Evolutionary conservation across 1,284 basidiomycete species (phyloP), one percentile per base, ranked within the genome.

Genomic region (Ceratobasidium sp.): DNA sequence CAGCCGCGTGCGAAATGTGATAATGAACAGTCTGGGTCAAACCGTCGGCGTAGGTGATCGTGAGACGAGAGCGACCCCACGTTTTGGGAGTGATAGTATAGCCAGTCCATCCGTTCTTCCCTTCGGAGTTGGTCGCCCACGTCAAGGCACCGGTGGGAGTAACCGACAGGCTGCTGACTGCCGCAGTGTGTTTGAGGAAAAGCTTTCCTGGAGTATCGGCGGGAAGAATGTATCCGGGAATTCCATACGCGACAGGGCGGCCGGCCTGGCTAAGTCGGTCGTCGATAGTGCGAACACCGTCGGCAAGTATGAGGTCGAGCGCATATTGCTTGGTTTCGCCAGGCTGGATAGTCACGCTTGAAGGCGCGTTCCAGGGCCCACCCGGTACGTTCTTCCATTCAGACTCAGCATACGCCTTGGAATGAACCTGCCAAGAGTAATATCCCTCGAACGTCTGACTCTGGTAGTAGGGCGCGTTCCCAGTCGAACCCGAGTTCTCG

Each of bases 341-440:
- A 5, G 88, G 85, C 53, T 86, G 84, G 1, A 90, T 83, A 7
- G 82, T 84, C n/a, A 81, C 82, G n/a, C 88, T 89, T 1, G 88
- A 87, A 0, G 89, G 85, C 6, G 85, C 85, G 80, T 89, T 90
- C 88, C 89, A 89, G 0, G 89, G 88, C 6, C 69, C 69, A 26
- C 69, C 69, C 0, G 86, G 86, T 45, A 87, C 87, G 31, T 79
- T 79, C 7, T 83, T 82, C 89, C 89, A 89, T 79, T 89, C 88
- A 79, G 88, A 87, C 79, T 89, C 83, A 11, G 88, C 88, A 79
- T 89, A 89, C 0, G 89, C 89, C 26, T 89, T 82, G 0, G 88
- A 89, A 76, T 89, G 89, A 81, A 89, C 89, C 78, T 88, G 87
- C 88, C 88, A 89, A 82, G 89, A 88, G 82, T 89, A 89, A 8